Evolutionary conservation across 2,329 filamentous ascomycete species (phyloP), one percentile per base, ranked within the genome.

Genomic region (Exophiala aquamarina): DNA sequence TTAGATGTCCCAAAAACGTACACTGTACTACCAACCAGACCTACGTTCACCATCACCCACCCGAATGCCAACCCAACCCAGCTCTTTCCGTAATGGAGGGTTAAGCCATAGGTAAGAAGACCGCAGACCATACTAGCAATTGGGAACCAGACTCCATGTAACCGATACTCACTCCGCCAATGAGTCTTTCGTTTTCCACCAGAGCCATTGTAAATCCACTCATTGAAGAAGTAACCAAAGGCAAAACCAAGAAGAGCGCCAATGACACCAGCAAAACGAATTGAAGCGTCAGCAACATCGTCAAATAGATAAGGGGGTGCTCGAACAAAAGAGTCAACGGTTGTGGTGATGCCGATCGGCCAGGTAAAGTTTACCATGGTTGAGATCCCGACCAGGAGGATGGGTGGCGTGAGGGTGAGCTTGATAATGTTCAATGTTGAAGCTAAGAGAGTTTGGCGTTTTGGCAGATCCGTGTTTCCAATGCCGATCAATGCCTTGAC

Each of bases 311-410:
- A 69, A 1, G 66, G 65, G 3, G 60, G 63, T 20, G 58, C 55
- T 35, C 59, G 63, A 26, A 69, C 45, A 42, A 69, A 66, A 3
- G 56, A 51, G 26, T 65, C 63, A 21, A 68, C 56, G 1, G 66
- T 68, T 4, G 62, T 63, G 6, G 65, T 68, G 41, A 69, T 68
- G 59, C 66, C 66, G 44, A 69, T 68, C 1, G 66, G 65, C 66
- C 65, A 69, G 32, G 60, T 65, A 42, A 67, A 68, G 18, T 61
- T 66, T 11, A 68, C 61, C 59, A 68, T 56, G n/a, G 59, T 61
- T 11, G 63, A 57, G 26, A 68, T 37, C 14, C 50, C 57, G 40
- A 47, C 17, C 9, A 48, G 10, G 28, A 49, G 44, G 35, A 55
- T 21, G 7, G 41, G 41, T 6, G 33, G 23, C 4, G 45, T 47